Conservation (phyloP, 208 protist species). For the Trypanosoma conorhini region DNA sequence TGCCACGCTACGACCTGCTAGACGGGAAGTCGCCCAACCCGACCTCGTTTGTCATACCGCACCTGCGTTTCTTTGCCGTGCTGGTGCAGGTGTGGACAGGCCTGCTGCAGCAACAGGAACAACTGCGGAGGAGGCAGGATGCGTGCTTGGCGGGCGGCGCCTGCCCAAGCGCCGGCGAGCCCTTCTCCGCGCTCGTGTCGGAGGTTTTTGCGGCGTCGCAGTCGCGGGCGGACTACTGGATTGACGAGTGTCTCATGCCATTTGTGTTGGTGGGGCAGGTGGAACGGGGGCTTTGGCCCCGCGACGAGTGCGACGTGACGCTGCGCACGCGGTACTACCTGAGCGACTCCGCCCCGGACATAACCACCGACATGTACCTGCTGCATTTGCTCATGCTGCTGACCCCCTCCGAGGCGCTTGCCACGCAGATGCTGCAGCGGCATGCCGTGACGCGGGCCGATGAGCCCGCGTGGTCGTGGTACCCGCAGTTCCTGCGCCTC, state of each 20-base stretch:
- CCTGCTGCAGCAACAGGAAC: conserved; percentile 2
- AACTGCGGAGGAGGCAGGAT: not conserved
- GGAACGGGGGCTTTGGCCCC: conserved; percentile 55
- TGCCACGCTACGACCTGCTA: conserved; percentile 26
- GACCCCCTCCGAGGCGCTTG: conserved; percentile 50
- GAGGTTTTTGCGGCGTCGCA: conserved; percentile 23
- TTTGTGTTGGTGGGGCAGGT: conserved; percentile 64
- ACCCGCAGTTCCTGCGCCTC: conserved; percentile 47
- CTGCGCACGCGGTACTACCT: conserved; percentile 31
- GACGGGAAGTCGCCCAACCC: conserved; percentile 32
- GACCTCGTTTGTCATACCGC: conserved; percentile 40
- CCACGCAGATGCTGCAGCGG: conserved; percentile 64
- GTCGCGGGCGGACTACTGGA: conserved; percentile 29
- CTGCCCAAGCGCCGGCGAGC: not conserved
- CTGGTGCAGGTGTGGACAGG: conserved; percentile 45
- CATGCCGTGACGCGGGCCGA: not conserved
- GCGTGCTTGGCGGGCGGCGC: not conserved
- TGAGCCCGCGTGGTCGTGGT: conserved; percentile 8
- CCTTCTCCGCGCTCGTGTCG: conserved; percentile 13
- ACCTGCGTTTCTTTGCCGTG: conserved; percentile 48
- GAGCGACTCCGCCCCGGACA: conserved; percentile 19
- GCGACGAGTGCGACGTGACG: conserved; percentile 43
- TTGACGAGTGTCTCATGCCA: conserved; percentile 79
- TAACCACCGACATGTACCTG: conserved; percentile 52
- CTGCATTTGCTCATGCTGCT: conserved; percentile 65